Evolutionary conservation across 169 alveolate genomes (phyloP).

Genomic region (Neospora caninum): DNA sequence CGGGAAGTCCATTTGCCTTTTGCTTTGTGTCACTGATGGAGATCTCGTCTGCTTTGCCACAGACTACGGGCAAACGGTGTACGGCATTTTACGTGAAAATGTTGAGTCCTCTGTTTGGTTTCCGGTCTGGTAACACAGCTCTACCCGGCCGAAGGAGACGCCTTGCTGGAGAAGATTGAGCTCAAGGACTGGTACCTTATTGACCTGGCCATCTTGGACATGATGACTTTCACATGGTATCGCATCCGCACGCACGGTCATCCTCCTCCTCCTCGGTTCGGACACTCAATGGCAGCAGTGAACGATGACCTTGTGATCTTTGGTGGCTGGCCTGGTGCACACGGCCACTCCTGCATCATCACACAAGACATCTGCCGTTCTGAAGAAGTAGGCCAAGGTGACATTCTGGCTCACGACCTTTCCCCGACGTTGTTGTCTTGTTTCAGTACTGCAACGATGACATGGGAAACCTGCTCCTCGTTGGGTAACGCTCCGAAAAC

Average conservation of each 20-base stretch:
- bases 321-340: constrained; percentile 27
- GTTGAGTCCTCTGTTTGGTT: too few species aligned
- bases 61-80: too few species aligned
- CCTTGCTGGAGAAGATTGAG: constrained; percentile 14
- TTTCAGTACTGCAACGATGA: background rate
- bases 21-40: too few species aligned
- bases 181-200: constrained; percentile 32
- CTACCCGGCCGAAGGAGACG: background rate
- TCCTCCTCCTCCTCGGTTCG: constrained; percentile 31
- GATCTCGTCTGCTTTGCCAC: too few species aligned
- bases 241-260: constrained; percentile 10
- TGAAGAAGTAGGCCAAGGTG: background rate
- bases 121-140: background rate
- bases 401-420: background rate
- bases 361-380: background rate
- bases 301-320: background rate
- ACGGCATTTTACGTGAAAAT: too few species aligned
- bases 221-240: constrained; percentile 7
- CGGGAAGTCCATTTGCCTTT: too few species aligned
- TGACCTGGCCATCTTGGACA: background rate
- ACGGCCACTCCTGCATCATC: background rate
- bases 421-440: background rate
- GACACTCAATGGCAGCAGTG: background rate
- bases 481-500: constrained; percentile 23
- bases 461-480: constrained; percentile 3